Evolutionary conservation across 441 rosid genomes (phyloP).

Genomic region (Adansonia madagascariensis): DNA sequence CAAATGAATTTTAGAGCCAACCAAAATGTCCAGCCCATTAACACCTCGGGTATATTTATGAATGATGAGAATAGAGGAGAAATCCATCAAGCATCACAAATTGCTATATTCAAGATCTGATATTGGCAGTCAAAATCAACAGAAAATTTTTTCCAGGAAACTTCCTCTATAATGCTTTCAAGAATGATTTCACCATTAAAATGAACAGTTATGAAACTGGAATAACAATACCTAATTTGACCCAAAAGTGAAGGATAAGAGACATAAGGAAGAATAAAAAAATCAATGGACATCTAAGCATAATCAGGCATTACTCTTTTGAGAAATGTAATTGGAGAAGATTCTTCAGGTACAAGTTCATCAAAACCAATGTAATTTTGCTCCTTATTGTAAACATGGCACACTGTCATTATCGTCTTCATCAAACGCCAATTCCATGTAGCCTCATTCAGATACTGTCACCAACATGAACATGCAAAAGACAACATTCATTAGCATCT

Average conservation of each 20-base stretch:
- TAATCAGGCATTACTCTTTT: slow-evolving; percentile 81
- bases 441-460: slow-evolving; percentile 82
- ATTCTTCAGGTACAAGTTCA: slow-evolving; percentile 63
- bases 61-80: not conserved
- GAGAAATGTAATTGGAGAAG: slow-evolving; percentile 59
- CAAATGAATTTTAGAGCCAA: too few species aligned
- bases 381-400: slow-evolving; percentile 75
- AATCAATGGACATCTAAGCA: slow-evolving; percentile 42
- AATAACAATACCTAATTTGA: slow-evolving; percentile 32
- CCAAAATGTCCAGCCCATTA: too few species aligned
- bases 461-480: slow-evolving; percentile 19
- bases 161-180: not conserved
- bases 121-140: slow-evolving; percentile 4
- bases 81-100: not conserved
- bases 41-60: too few species aligned
- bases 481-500: slow-evolving; percentile 6
- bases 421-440: slow-evolving; percentile 89
- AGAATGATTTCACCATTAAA: slow-evolving; percentile 8
- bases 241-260: slow-evolving; percentile 17
- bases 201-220: slow-evolving; percentile 20
- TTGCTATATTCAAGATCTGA: not conserved
- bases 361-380: slow-evolving; percentile 74
- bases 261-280: not conserved
- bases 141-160: not conserved
- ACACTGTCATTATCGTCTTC: slow-evolving; percentile 85